Base-by-base conservation (phyloP, 2,329 filamentous ascomycete genomes). In the Fusarium goolgardi region DNA sequence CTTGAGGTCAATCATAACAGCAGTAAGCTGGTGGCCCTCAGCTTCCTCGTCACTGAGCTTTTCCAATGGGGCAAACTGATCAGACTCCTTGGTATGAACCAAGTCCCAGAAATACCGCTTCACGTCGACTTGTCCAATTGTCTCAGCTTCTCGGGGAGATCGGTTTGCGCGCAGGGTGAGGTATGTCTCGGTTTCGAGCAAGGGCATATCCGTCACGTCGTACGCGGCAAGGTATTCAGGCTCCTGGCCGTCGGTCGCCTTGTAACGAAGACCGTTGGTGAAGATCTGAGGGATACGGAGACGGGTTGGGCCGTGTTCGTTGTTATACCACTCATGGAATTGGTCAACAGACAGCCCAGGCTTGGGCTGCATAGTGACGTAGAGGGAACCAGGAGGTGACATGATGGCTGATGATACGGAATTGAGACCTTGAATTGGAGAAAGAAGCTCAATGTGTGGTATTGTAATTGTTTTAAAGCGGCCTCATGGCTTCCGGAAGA, bases 311-410 rank as follows among this genome's bases (percentile, higher is more conserved):
- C 93, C 93, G 80, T 97, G 93, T 81, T 97, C 93, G 78, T 94
- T 96, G 82, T 96, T 94, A 83, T 97, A 97, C 92, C 92, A 95
- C 77, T 96, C 92, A 79, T 96, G 91, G 80, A 97, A 96, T 74
- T 92, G 88, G 65, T 87, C 83, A 47, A 85, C 79, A 56, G 89
- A 83, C 72, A 93, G 84, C 70, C 85, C 85, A 59, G 86, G 83
- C 77, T 86, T 85, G 72, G 93, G 92, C 79, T 94, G 89, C 90
- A 96, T 96, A 18, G 92, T 94, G 71, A 97, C 93, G 77, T 90
- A 93, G 75, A 97, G 88, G 73, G 94, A 88, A 62, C 93, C 93
- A 12, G 86, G 86, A 55, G 78, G 82, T 61, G 78, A 70, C 78
- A 80, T 81, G 53, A 54, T 29, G 10, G 25, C 11, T 27, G 23